Base-by-base conservation (phyloP, 768 basidiomycete genomes). In the Phaffia australis region DNA sequence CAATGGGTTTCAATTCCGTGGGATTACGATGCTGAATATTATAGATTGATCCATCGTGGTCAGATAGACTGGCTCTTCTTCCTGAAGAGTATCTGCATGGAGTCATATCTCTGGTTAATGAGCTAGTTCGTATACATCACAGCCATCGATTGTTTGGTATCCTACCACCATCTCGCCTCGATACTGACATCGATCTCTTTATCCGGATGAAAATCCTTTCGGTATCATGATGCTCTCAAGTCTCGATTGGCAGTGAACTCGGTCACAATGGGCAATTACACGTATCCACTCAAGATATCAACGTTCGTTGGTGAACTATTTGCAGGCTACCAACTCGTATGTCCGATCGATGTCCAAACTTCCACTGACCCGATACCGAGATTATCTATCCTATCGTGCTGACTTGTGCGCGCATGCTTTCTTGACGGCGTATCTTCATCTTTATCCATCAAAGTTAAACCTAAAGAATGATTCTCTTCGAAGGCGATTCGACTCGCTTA, bases 21-120 rank as follows among this genome's bases (percentile, higher is more conserved):
- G 11, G 11, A 42, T 42, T 5, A 42, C 35, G 35, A 42, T 11
- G 4, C 35, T 27, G 21, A n/a, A n/a, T 16, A 4, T 54, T 4
- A 16, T 54, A 66, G 65, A 50, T 78, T 61, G 63, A 74, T 50
- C 64, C 69, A 3, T 73, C 73, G 15, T 74, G 72, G 69, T 60
- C 68, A 1, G 74, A 75, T 47, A 71, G 74, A 23, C 59, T 79
- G 56, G 72, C 74, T 49, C 70, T 79, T 14, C 72, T 74, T 2
- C 76, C 77, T 1, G 79, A 79, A 57, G 79, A 79, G 58, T 79
- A 79, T 70, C 73, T 79, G 7, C 78, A 79, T 54, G 75, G 75
- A 16, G 74, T 79, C 16, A 78, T 79, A 52, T 75, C 76, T 0
- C 73, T 77, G 46, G 74, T 69, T 23, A 52, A 56, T 67, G 72